Percentiles rank a stretch among this genome's conserved stretches.
Conservation (phyloP, 441 rosid genomes). For the Breynia disticha region DNA sequence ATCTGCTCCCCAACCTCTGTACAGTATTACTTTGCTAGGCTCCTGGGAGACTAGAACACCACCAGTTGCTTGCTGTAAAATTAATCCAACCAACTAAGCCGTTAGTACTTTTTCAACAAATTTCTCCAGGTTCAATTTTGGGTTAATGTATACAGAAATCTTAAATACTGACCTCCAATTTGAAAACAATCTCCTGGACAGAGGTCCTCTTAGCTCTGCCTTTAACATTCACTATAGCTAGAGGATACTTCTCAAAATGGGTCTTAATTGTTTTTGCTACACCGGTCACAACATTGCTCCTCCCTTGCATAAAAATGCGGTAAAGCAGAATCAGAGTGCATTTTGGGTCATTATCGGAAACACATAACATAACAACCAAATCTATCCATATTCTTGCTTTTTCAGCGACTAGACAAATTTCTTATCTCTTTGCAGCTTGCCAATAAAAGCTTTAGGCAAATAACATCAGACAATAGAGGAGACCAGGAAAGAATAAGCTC, state of each 20-base stretch:
- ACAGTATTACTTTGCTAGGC: slow-evolving; percentile 85
- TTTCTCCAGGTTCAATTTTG: not conserved
- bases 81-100: slow-evolving; percentile 2
- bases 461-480: too few species aligned
- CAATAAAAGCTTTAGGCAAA: too few species aligned
- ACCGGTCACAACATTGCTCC: slow-evolving; percentile 75
- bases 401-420: too few species aligned
- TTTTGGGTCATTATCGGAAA: not conserved
- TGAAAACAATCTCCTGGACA: slow-evolving; percentile 71
- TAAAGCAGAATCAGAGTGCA: not conserved
- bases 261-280: slow-evolving; percentile 61
- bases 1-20: slow-evolving; percentile 85
- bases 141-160: not conserved
- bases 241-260: slow-evolving; percentile 73
- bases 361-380: not conserved
- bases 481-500: too few species aligned
- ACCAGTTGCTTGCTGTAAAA: slow-evolving; percentile 76
- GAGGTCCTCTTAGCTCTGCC: slow-evolving; percentile 97
- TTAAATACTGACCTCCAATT: slow-evolving; percentile 55
- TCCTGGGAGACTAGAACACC: slow-evolving; percentile 79
- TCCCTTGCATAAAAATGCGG: slow-evolving; percentile 29
- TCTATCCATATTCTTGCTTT: too few species aligned
- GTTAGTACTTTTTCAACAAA: not conserved
- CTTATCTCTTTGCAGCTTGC: too few species aligned
- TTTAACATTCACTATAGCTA: slow-evolving; percentile 81